A percentile compares a stretch with the other conserved stretches of the same genome.
Conservation (phyloP, 768 basidiomycete genomes). For the Gautieria morchelliformis region DNA sequence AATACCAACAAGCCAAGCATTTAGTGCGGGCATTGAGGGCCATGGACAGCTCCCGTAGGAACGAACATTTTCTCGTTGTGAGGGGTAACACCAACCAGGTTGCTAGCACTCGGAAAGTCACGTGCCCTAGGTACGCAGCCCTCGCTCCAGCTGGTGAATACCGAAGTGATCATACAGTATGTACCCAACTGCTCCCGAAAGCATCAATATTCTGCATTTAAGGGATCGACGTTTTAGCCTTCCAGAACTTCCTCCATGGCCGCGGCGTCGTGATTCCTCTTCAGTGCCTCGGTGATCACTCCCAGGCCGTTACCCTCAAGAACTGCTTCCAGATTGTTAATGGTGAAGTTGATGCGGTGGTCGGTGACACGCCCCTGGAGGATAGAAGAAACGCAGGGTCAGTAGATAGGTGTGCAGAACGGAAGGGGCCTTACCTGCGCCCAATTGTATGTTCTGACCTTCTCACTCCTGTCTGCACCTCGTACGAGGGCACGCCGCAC, state of each 20-base stretch:
- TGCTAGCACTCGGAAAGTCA: too few species aligned
- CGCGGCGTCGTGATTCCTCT: constrained; percentile 41
- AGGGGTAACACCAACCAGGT: too few species aligned
- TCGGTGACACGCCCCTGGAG: constrained; percentile 84
- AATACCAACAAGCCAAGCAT: too few species aligned
- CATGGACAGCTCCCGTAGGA: too few species aligned
- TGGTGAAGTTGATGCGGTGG: constrained; percentile 73
- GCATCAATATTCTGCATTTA: background rate
- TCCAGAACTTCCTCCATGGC: constrained; percentile 44
- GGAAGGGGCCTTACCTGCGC: constrained; percentile 49
- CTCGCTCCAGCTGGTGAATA: too few species aligned
- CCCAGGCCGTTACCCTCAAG: constrained; percentile 59
- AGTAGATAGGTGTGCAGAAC: background rate
- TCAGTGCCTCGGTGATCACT: constrained; percentile 47
- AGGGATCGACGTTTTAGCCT: background rate
- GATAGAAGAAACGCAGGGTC: background rate
- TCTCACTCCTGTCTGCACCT: constrained; percentile 82
- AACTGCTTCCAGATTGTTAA: constrained; percentile 52
- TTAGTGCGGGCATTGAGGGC: too few species aligned
- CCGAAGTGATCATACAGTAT: too few species aligned
- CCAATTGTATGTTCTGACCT: constrained; percentile 93
- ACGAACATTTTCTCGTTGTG: too few species aligned
- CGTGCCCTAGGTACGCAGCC: too few species aligned
- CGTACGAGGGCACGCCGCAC: constrained; percentile 66
- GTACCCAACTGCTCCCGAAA: too few species aligned